Conservation (phyloP, 148 eudicot species). For the Pouteria glomerata region DNA sequence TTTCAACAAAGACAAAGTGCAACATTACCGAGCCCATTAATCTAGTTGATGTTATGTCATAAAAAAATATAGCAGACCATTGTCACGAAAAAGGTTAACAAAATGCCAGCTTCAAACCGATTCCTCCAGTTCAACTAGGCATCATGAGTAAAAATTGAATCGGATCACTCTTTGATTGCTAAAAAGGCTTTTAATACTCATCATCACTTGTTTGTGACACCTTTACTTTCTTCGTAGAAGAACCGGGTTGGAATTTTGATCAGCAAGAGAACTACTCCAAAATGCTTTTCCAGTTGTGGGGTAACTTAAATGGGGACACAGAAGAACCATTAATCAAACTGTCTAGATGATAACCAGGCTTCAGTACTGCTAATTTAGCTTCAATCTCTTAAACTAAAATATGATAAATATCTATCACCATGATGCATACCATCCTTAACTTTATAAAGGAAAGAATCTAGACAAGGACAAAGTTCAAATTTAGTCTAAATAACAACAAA, state of each 20-base stretch:
- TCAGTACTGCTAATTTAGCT: not conserved
- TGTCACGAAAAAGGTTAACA: too few species aligned
- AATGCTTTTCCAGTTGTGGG: not conserved
- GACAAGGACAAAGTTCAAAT: not conserved
- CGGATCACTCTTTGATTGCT: too few species aligned
- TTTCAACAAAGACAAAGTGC: too few species aligned
- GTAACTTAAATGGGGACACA: not conserved
- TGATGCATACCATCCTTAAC: not conserved
- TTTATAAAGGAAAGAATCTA: not conserved
- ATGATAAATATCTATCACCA: not conserved
- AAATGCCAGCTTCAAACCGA: not conserved
- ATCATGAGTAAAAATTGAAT: not conserved
- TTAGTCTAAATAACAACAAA: not conserved
- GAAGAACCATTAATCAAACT: not conserved
- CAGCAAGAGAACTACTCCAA: not conserved
- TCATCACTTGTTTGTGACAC: too few species aligned
- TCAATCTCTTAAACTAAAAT: not conserved
- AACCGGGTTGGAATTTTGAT: not conserved
- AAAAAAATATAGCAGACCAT: not conserved
- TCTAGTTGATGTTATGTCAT: not conserved
- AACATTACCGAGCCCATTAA: not conserved
- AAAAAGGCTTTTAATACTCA: too few species aligned
- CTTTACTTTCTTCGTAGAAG: constrained; percentile 1
- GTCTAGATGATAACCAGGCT: not conserved
- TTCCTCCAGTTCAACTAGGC: not conserved